Evolutionary conservation across 106 monocot genomes (phyloP).

Genomic region (Triglochin maritima): DNA sequence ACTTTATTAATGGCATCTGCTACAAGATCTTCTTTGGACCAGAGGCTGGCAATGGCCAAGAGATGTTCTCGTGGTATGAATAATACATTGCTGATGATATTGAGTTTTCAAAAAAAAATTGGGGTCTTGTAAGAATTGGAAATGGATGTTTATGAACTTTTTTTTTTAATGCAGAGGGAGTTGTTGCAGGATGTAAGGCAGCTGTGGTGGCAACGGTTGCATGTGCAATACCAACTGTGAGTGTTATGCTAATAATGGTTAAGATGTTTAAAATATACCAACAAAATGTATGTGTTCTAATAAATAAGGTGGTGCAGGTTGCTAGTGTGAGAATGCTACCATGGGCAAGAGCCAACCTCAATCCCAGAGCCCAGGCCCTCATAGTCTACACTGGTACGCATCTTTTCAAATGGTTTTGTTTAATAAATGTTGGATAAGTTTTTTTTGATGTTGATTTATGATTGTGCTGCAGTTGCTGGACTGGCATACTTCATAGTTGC

Average conservation of each 20-base stretch:
- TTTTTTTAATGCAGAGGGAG: conserved; percentile 39
- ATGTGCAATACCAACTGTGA: conserved; percentile 66
- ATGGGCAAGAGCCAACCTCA: conserved; percentile 70
- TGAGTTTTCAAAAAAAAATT: background rate
- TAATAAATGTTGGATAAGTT: no score
- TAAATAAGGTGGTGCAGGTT: conserved; percentile 21
- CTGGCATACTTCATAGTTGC: conserved; percentile 79
- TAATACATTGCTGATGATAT: background rate
- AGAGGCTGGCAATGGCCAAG: conserved; percentile 31
- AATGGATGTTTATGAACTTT: background rate
- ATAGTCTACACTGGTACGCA: conserved; percentile 58
- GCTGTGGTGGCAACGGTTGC: conserved; percentile 55
- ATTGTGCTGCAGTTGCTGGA: conserved; percentile 42
- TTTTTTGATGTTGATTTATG: background rate
- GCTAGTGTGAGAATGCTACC: conserved; percentile 85
- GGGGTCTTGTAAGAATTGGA: background rate
- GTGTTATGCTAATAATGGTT: background rate
- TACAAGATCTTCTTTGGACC: conserved; percentile 3
- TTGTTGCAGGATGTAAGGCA: conserved; percentile 58
- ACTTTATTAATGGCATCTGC: conserved; percentile 5
- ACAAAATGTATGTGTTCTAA: background rate
- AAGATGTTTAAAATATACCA: background rate
- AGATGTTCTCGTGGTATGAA: conserved; percentile 27
- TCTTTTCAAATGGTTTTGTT: background rate
- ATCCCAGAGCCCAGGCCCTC: conserved; percentile 69